Conservation (phyloP, 1,139 yeast genomes). For the Zygosaccharomyces pseudobailii region DNA sequence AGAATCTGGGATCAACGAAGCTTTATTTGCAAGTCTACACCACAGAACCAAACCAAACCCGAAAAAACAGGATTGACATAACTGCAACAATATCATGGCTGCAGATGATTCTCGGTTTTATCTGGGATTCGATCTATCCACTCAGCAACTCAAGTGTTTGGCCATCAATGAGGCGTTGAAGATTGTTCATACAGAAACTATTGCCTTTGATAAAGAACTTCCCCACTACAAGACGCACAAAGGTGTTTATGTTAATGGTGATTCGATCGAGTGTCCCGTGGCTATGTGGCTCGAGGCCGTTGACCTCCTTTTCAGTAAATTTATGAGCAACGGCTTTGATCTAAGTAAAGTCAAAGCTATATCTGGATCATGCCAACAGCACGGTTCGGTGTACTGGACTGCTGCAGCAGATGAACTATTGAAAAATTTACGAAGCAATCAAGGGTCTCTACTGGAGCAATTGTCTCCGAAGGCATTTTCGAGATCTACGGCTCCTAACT, state of each 20-base stretch:
- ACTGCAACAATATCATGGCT: constrained; percentile 3
- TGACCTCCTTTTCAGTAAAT: constrained; percentile 52
- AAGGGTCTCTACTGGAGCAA: constrained; percentile 41
- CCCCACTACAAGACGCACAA: constrained; percentile 57
- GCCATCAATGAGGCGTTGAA: constrained; percentile 53
- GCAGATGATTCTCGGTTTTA: constrained; percentile 34
- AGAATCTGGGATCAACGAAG: constrained; percentile 6
- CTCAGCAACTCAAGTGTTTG: constrained; percentile 81
- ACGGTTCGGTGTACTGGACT: constrained; percentile 85
- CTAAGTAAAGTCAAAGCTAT: constrained; percentile 61
- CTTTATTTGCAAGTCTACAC: not conserved
- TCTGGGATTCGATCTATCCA: constrained; percentile 81
- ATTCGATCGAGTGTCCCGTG: constrained; percentile 69
- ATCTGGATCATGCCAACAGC: constrained; percentile 89
- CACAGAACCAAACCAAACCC: too few species aligned
- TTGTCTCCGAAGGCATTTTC: constrained; percentile 50
- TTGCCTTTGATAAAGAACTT: constrained; percentile 67
- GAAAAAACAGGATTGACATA: not conserved
- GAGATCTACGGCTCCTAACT: constrained; percentile 70
- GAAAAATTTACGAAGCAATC: constrained; percentile 27
- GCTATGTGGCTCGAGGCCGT: constrained; percentile 85
- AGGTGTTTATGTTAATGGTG: constrained; percentile 59
- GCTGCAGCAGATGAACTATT: constrained; percentile 43
- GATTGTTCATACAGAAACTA: constrained; percentile 53
- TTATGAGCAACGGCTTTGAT: constrained; percentile 45